Base-by-base conservation (phyloP, 2,329 filamentous ascomycete species). In the Leptographium radiaticola region DNA sequence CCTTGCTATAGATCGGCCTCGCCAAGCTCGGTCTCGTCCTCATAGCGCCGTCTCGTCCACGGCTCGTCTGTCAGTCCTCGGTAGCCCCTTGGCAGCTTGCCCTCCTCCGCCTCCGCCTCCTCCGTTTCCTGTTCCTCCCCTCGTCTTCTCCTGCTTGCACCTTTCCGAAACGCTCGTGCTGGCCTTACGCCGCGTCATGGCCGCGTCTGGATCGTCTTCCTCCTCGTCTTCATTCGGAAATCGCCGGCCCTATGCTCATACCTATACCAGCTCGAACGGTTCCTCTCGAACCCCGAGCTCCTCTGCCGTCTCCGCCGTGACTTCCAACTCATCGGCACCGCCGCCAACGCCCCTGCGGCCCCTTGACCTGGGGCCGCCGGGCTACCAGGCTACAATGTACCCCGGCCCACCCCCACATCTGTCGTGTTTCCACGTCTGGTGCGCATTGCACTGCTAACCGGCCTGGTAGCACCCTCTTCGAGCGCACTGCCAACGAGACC, bases 381-480 rank as follows among this genome's bases (percentile, higher is more conserved):
- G 74, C 51, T 77, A 74, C 59, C 71, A 75, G 67, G 75, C 75
- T 62, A 76, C 74, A 61, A 76, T 77, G 74, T 77, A 70, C 20
- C n/a, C 31, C 13, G 30, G 9, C 30, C 39, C 15, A n/a, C 39
- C 36, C 11, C 18, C 12, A 43, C 50, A 38, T 20, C 31, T 31
- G 12, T 33, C 10, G 10, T 9, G 4, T 47, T 13, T 10, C 25
- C 13, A 2, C 20, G 1, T 12, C 20, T 34, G 25, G 15, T 39
- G 15, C 42, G 12, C 55, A 49, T 58, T 44, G 4, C 20, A n/a
- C 30, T 12, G 13, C 49, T 51, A 45, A 51, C 49, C 40, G 13
- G 10, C 33, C 11, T 25, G 18, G 2, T 43, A 77, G 74, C 67
- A 72, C 68, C 47, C 68, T 77, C n/a, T 76, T 73, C 56, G 72